A percentile compares a stretch with the other conserved stretches of the same genome.
Evolutionary conservation across 2,329 filamentous ascomycete genomes (phyloP).

Genomic region (Penicillium digitatum): DNA sequence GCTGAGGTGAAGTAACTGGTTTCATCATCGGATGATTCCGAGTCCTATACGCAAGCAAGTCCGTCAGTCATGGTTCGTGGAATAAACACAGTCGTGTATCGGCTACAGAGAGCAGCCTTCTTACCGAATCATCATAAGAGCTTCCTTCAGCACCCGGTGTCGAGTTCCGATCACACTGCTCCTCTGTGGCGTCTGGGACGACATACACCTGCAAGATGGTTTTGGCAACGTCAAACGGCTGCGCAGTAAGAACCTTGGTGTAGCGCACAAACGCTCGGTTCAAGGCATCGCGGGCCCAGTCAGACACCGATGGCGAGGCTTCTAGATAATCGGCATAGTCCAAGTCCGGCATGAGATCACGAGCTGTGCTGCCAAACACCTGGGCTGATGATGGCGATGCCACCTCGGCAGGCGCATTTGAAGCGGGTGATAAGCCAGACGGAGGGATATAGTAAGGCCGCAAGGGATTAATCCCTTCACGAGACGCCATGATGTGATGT

Average conservation of each 20-base stretch:
- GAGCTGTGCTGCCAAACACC: slow-evolving; percentile 61
- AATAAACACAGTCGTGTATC: background rate
- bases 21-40: slow-evolving; percentile 64
- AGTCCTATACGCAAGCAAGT: slow-evolving; percentile 23
- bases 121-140: slow-evolving; percentile 35
- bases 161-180: slow-evolving; percentile 28
- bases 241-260: slow-evolving; percentile 78
- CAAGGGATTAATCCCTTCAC: slow-evolving; percentile 56
- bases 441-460: slow-evolving; percentile 62
- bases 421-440: slow-evolving; percentile 53
- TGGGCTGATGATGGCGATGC: slow-evolving; percentile 43
- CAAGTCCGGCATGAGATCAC: slow-evolving; percentile 82
- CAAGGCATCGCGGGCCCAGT: slow-evolving; percentile 69
- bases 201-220: slow-evolving; percentile 77
- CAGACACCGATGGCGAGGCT: slow-evolving; percentile 67
- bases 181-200: slow-evolving; percentile 39
- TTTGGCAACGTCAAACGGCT: slow-evolving; percentile 97
- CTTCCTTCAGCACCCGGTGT: slow-evolving; percentile 26
- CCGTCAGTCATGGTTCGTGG: slow-evolving; percentile 6
- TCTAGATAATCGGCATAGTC: slow-evolving; percentile 90
- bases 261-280: slow-evolving; percentile 92
- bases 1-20: slow-evolving; percentile 77
- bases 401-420: slow-evolving; percentile 31
- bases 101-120: background rate
- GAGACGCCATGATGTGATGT: slow-evolving; percentile 43